Evolutionary conservation across 1,284 basidiomycete genomes (phyloP).

Genomic region (Coniferiporia weirii): DNA sequence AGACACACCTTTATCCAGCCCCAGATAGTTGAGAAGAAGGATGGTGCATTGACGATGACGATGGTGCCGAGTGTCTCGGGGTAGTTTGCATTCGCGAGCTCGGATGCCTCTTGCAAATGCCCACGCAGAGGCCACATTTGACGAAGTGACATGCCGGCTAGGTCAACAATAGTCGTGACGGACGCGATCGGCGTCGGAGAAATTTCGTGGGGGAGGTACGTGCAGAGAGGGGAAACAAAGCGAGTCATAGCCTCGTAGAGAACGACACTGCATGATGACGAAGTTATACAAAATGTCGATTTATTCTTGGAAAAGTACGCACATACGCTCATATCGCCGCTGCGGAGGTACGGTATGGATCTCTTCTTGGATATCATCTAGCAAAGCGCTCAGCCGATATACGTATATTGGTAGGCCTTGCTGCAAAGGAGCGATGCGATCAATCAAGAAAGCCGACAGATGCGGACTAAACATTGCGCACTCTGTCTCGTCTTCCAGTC

Average conservation of each 20-base stretch:
- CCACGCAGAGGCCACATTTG: constrained; percentile 63
- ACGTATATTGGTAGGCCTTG: constrained; percentile 69
- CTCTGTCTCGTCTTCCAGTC: constrained; percentile 74
- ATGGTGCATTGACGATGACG: constrained; percentile 68
- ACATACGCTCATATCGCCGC: constrained; percentile 68
- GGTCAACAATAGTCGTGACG: constrained; percentile 70
- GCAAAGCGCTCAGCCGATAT: constrained; percentile 56
- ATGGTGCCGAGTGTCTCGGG: constrained; percentile 67
- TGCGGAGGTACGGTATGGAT: constrained; percentile 47
- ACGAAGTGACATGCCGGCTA: constrained; percentile 52
- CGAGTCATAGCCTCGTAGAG: constrained; percentile 64
- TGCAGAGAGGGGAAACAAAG: constrained; percentile 61
- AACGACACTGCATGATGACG: constrained; percentile 34
- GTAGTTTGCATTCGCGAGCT: constrained; percentile 71
- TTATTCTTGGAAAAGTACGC: constrained; percentile 26
- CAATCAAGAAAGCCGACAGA: constrained; percentile 5
- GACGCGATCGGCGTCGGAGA: constrained; percentile 54
- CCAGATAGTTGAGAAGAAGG: constrained; percentile 76
- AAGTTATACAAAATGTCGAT: background rate
- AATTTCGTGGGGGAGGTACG: constrained; percentile 52
- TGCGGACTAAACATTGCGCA: constrained; percentile 24
- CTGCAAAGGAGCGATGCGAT: constrained; percentile 30
- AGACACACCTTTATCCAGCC: constrained; percentile 64
- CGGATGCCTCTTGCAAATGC: constrained; percentile 70
- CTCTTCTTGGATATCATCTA: constrained; percentile 50